Conservation (phyloP, 2,329 filamentous ascomycete genomes). For the Arthrobotrys conoides region DNA sequence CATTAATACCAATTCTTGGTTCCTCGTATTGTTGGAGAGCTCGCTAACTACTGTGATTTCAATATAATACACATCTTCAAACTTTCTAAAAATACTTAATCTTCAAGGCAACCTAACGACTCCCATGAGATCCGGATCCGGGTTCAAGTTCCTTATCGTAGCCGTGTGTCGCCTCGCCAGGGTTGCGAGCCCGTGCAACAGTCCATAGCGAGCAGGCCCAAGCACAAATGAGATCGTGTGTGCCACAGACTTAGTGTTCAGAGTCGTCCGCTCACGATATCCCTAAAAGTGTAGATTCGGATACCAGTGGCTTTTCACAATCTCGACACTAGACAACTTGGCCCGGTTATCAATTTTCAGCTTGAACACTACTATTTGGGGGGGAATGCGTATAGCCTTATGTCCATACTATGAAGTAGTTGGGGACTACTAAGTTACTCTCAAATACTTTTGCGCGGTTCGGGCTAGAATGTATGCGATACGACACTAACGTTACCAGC, state of each 20-base stretch:
- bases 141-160: background rate
- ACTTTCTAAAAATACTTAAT: background rate
- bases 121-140: background rate
- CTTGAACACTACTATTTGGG: background rate
- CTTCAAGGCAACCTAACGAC: background rate
- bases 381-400: background rate
- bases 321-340: background rate
- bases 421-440: background rate
- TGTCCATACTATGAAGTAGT: no score
- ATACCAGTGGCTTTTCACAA: background rate
- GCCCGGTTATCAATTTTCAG: background rate
- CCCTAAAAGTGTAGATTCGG: background rate
- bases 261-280: no score
- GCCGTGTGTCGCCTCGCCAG: background rate
- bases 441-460: background rate
- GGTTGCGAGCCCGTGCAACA: background rate
- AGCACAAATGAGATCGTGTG: background rate
- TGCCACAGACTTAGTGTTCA: no score
- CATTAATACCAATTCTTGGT: no score
- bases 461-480: background rate
- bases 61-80: no score
- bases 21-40: no score
- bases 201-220: background rate
- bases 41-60: no score
- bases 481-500: background rate